Conservation (phyloP, 2,329 filamentous ascomycete genomes). For the Colletotrichum sp. region DNA sequence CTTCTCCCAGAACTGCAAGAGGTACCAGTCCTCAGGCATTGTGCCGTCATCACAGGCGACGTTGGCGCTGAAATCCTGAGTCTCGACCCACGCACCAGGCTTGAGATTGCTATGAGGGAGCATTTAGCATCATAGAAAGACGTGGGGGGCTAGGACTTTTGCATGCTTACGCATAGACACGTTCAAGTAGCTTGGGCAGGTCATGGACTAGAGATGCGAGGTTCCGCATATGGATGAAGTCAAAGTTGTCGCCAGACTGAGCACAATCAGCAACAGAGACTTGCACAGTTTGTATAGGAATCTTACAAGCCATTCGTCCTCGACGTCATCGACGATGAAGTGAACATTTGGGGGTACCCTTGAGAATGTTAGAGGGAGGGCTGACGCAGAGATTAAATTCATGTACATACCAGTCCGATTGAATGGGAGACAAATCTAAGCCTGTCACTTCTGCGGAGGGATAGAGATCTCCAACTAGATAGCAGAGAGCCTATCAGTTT, state of each 20-base stretch:
- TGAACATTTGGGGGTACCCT: neutral
- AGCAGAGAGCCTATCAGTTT: neutral
- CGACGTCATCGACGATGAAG: neutral
- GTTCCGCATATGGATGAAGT: neutral
- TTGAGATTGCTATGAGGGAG: slow-evolving; percentile 25
- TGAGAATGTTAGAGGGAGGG: neutral
- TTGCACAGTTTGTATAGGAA: rapidly evolving
- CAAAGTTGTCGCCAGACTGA: neutral
- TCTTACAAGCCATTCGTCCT: neutral
- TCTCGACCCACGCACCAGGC: slow-evolving; percentile 49
- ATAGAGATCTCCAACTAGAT: neutral
- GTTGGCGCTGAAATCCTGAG: slow-evolving; percentile 47
- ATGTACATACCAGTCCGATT: neutral
- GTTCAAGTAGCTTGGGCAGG: neutral
- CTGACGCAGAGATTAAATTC: neutral
- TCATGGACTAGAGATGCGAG: neutral
- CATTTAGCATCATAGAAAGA: neutral
- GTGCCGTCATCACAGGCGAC: slow-evolving; percentile 38
- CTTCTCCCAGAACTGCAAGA: neutral
- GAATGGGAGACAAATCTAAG: neutral
- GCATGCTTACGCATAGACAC: neutral
- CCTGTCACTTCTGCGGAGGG: neutral
- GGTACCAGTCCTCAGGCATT: slow-evolving; percentile 24
- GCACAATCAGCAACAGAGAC: neutral
- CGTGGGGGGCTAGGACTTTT: no score